Evolutionary conservation across 192 early-diverging fungal species (phyloP).

Genomic region (Coemansia sp.): DNA sequence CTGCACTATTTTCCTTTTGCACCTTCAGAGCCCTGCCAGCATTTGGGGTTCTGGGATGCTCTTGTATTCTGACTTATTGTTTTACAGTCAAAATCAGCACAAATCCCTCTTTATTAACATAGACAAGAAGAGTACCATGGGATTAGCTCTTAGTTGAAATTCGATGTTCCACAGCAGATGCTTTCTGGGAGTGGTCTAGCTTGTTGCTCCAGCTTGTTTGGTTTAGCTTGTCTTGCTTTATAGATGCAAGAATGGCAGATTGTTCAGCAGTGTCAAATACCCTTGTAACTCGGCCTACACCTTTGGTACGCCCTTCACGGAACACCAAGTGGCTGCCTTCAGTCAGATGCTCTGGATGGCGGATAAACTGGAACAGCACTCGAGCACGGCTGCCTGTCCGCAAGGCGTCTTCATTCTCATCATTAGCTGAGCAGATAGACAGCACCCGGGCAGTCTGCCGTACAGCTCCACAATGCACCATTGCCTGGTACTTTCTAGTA

Average conservation of each 20-base stretch:
- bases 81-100: too few species aligned
- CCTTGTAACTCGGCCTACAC: conserved; percentile 77
- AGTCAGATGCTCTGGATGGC: conserved; percentile 68
- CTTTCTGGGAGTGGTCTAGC: not conserved
- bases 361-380: conserved; percentile 80
- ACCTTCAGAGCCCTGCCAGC: too few species aligned
- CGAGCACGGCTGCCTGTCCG: conserved; percentile 82
- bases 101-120: too few species aligned
- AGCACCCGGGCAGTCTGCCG: conserved; percentile 85
- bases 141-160: not conserved
- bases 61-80: too few species aligned
- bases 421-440: conserved; percentile 30
- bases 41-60: too few species aligned
- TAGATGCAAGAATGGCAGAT: too few species aligned
- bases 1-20: too few species aligned
- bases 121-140: too few species aligned
- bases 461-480: conserved; percentile 87
- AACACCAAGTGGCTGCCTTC: conserved; percentile 64
- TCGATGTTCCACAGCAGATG: not conserved
- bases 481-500: conserved; percentile 86
- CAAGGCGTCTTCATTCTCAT: conserved; percentile 51
- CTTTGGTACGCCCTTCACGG: conserved; percentile 83
- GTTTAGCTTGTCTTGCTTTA: not conserved
- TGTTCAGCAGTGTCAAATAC: conserved; percentile 33
- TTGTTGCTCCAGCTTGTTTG: not conserved